A percentile compares a stretch with the other conserved stretches of the same genome.
phyloP scores from a whole-genome alignment of 176 grass and related monocot species.

The Triticum dicoccoides region DNA sequence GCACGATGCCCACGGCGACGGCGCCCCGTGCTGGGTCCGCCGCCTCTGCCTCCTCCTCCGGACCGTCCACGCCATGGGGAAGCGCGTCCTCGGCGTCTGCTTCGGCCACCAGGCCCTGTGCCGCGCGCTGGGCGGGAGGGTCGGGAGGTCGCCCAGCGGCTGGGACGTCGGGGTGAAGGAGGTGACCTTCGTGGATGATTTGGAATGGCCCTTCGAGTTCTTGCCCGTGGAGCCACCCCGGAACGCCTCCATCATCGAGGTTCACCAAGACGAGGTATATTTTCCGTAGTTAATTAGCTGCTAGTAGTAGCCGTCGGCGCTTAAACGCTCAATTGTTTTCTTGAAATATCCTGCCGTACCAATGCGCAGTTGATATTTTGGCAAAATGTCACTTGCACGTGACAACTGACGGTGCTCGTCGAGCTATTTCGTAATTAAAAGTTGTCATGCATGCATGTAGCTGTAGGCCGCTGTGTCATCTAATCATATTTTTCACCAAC shows the following conservation, averaged over 20 bases:
- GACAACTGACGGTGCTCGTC: not conserved
- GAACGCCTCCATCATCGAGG: constrained; percentile 44
- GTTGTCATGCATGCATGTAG: not conserved
- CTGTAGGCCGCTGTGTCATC: not conserved
- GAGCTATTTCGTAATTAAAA: not conserved
- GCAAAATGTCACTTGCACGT: not conserved
- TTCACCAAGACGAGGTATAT: constrained; percentile 66
- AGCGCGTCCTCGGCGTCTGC: constrained; percentile 62
- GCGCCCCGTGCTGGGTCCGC: constrained; percentile 37
- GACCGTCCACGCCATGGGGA: constrained; percentile 44
- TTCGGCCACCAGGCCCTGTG: constrained; percentile 68
- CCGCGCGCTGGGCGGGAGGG: constrained; percentile 45
- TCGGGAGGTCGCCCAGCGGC: constrained; percentile 20
- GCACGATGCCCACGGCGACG: constrained; percentile 58
- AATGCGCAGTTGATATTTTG: not conserved
- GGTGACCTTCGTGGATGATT: constrained; percentile 2
- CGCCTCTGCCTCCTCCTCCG: constrained; percentile 47
- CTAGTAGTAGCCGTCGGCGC: not conserved
- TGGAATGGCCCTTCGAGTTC: not conserved
- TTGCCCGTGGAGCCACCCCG: not conserved
- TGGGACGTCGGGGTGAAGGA: constrained; percentile 67
- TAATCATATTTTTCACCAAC: not conserved
- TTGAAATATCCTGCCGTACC: not conserved
- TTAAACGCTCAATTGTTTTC: not conserved
- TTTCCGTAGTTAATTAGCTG: not conserved